Percentiles rank a stretch among this genome's conserved stretches.
phyloP scores from a whole-genome alignment of 208 protist genomes.

The Dictyostelium gargantuum region DNA sequence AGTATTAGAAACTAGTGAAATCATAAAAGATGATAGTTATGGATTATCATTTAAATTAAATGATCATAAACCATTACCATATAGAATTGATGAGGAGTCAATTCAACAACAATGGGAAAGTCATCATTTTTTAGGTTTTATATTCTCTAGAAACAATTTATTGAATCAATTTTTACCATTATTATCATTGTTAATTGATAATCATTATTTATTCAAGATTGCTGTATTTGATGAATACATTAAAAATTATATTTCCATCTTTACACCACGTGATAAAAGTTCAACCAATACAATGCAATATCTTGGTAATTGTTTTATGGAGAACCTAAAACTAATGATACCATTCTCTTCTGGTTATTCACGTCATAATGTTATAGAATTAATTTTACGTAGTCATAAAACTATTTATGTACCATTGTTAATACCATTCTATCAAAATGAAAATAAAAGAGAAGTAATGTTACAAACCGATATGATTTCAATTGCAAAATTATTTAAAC shows the following conservation, averaged over 20 bases:
- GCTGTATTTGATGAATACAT: conserved; percentile 50
- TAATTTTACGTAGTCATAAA: conserved; percentile 19
- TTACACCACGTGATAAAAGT: conserved; percentile 6
- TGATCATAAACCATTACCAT: neutral
- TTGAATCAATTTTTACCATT: neutral
- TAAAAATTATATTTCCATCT: conserved; percentile 40
- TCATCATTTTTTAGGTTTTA: neutral
- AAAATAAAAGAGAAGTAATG: conserved; percentile 43
- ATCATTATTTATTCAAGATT: conserved; percentile 25
- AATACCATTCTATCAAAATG: conserved; percentile 47
- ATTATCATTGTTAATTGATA: conserved; percentile 21
- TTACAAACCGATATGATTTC: conserved; percentile 7
- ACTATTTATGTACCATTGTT: neutral
- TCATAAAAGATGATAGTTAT: neutral
- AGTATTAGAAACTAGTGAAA: neutral
- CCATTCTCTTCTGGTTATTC: conserved; percentile 41
- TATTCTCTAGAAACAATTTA: neutral
- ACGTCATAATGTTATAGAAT: conserved; percentile 7
- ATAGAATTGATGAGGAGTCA: neutral
- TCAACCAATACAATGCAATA: neutral
- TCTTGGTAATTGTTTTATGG: neutral
- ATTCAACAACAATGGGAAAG: conserved; percentile 11
- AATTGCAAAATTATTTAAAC: neutral
- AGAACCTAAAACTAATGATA: neutral
- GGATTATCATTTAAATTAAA: neutral